Evolutionary conservation across 163 green algal species (phyloP).

Genomic region (Chlorella variabilis): DNA sequence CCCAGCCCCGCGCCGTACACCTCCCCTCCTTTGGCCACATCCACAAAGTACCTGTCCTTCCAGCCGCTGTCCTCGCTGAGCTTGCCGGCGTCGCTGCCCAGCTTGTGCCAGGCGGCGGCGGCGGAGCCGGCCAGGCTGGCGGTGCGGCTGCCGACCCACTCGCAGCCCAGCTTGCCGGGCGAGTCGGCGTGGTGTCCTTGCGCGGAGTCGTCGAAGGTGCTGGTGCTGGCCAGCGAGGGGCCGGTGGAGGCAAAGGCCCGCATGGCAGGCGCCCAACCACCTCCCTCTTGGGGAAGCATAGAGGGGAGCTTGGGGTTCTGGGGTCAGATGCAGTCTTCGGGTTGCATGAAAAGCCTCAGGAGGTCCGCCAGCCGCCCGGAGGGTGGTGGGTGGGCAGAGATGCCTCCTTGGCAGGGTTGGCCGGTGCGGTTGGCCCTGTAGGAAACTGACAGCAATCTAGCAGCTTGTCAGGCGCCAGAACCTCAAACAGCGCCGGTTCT

Average conservation of each 20-base stretch:
- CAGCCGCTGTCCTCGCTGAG: neutral
- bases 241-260: neutral
- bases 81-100: neutral
- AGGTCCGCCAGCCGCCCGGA: too few species aligned
- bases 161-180: neutral
- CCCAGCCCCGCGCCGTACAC: too few species aligned
- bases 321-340: too few species aligned
- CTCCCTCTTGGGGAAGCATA: too few species aligned
- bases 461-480: too few species aligned
- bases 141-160: neutral
- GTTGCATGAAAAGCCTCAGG: too few species aligned
- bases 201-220: neutral
- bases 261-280: neutral
- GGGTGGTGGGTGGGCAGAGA: too few species aligned
- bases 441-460: too few species aligned
- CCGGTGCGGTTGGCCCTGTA: too few species aligned
- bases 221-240: neutral
- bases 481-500: too few species aligned
- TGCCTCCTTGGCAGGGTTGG: too few species aligned
- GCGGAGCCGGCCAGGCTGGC: neutral
- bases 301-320: too few species aligned
- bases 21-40: neutral
- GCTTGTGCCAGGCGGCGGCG: neutral
- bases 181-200: neutral
- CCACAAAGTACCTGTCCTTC: neutral